Percentiles rank a stretch among this genome's conserved stretches.
These are phyloP conservation scores for Naematelia aurantialba DNA, from an alignment of 768 basidiomycete genomes.

Conservation along the genomic window DNA sequence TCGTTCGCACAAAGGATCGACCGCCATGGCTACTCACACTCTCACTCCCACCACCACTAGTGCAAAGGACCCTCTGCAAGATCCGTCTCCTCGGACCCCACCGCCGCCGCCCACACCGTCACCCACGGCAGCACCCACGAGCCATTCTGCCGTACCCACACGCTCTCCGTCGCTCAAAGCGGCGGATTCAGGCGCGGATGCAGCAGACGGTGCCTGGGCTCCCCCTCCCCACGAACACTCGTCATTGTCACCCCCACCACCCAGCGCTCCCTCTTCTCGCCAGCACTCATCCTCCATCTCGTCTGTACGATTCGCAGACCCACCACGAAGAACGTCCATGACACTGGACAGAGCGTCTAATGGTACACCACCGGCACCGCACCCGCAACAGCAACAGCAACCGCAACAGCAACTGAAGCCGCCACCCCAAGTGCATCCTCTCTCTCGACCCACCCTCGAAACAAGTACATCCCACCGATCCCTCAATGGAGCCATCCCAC, in stretches of 20 bases:
- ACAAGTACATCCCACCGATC: slow-evolving; percentile 2
- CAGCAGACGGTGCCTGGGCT: neutral
- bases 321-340: neutral
- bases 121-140: neutral
- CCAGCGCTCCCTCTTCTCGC: slow-evolving; percentile 6
- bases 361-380: neutral
- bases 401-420: too few species aligned
- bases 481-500: slow-evolving; percentile 2
- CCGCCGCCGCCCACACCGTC: neutral
- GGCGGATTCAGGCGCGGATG: neutral
- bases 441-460: too few species aligned
- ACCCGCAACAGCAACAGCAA: too few species aligned
- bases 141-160: too few species aligned
- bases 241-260: neutral
- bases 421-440: too few species aligned
- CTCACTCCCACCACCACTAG: neutral
- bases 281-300: slow-evolving; percentile 14
- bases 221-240: neutral
- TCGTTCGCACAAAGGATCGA: neutral
- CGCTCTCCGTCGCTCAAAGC: neutral
- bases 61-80: neutral
- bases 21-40: slow-evolving; percentile 7
- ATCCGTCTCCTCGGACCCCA: slow-evolving; percentile 1
- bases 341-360: neutral
- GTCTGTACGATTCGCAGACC: slow-evolving; percentile 15